Conservation (phyloP, 2,329 filamentous ascomycete species). For the Dryadomyces quercivorus region DNA sequence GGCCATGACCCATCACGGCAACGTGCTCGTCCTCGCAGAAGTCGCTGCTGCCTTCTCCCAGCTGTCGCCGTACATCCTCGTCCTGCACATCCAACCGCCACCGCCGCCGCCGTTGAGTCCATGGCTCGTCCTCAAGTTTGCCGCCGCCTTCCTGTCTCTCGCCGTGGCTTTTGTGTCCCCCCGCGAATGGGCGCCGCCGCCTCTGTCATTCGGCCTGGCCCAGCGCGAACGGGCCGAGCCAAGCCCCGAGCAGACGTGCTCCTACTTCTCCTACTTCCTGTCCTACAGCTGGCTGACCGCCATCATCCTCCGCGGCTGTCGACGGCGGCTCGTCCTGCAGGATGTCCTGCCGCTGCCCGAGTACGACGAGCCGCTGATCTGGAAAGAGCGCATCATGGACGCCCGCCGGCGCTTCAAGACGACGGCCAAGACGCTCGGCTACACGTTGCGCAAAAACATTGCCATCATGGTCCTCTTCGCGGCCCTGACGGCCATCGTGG, state of each 20-base stretch:
- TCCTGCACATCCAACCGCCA: not conserved
- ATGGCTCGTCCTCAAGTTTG: conserved; percentile 54
- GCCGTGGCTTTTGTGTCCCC: conserved; percentile 32
- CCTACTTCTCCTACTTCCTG: conserved; percentile 35
- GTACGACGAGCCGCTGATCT: conserved; percentile 41
- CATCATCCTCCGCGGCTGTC: conserved; percentile 34
- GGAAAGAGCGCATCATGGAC: conserved; percentile 29
- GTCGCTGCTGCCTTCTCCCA: not conserved
- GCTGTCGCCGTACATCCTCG: not conserved
- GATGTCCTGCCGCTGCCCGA: conserved; percentile 37
- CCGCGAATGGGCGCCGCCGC: conserved; percentile 36
- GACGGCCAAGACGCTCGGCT: conserved; percentile 32
- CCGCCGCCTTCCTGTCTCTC: conserved; percentile 12
- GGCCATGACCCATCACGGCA: not conserved
- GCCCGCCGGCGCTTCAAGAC: conserved; percentile 29
- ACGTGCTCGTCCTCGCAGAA: not conserved
- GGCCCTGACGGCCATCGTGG: conserved; percentile 25
- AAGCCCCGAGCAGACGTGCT: conserved; percentile 37
- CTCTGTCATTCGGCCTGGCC: conserved; percentile 24
- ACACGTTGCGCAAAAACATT: conserved; percentile 30
- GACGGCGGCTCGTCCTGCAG: conserved; percentile 30
- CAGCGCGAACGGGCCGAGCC: conserved; percentile 24
- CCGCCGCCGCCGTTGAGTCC: conserved; percentile 20
- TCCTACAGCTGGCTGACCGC: conserved; percentile 39
- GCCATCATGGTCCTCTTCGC: conserved; percentile 32